Conservation (phyloP, 2,329 filamentous ascomycete genomes). For the Sarocladiaceae sp. region DNA sequence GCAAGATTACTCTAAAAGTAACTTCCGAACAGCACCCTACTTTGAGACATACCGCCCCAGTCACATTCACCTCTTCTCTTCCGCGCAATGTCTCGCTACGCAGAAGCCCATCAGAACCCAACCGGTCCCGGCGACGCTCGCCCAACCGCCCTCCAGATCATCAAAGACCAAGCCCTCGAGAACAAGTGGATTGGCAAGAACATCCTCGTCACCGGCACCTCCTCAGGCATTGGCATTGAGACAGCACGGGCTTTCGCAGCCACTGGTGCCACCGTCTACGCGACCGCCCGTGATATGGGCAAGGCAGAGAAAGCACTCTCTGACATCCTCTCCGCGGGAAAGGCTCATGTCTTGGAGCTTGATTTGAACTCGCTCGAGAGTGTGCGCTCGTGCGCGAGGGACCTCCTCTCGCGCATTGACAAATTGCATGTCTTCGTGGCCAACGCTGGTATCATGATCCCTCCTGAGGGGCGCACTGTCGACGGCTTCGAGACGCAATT, state of each 20-base stretch:
- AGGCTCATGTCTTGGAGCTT: slow-evolving; percentile 17
- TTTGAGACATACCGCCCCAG: too few species aligned
- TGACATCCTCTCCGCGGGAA: slow-evolving; percentile 12
- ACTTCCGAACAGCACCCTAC: too few species aligned
- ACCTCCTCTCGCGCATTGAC: slow-evolving; percentile 13
- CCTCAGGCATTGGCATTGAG: slow-evolving; percentile 39
- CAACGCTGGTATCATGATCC: slow-evolving; percentile 21
- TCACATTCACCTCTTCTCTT: too few species aligned
- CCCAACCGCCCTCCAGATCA: slow-evolving; percentile 15
- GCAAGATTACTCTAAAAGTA: too few species aligned
- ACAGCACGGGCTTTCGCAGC: slow-evolving; percentile 37
- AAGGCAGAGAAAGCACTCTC: slow-evolving; percentile 15
- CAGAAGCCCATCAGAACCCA: background rate
- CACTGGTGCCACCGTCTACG: slow-evolving; percentile 25
- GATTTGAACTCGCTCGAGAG: slow-evolving; percentile 18
- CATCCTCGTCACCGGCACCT: slow-evolving; percentile 37
- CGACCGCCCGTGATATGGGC: slow-evolving; percentile 17
- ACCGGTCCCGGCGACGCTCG: slow-evolving; percentile 16
- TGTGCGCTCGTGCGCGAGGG: slow-evolving; percentile 17
- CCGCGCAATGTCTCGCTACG: too few species aligned
- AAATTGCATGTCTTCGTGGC: slow-evolving; percentile 17
- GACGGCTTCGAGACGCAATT: slow-evolving; percentile 36
- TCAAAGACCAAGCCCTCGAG: slow-evolving; percentile 15
- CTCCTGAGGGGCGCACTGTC: slow-evolving; percentile 9
- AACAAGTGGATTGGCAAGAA: slow-evolving; percentile 16